phyloP scores from a whole-genome alignment of 768 basidiomycete genomes.

The Suillus paluster region DNA sequence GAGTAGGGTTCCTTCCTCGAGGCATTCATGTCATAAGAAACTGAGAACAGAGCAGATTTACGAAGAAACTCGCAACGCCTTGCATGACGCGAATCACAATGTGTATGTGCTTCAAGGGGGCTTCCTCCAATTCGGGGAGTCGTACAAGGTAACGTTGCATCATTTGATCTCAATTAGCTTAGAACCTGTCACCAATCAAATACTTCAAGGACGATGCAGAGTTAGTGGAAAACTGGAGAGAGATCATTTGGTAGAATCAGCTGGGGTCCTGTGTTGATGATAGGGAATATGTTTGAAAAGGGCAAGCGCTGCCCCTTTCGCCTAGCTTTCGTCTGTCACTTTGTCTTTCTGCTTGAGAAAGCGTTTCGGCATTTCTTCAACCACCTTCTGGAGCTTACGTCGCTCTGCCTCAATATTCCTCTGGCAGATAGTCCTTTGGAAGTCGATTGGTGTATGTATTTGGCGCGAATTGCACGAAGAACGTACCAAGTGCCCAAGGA shows the following conservation, averaged over 20 bases:
- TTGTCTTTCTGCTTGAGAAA: constrained; percentile 47
- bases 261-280: not conserved
- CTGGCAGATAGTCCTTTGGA: constrained; percentile 66
- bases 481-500: constrained; percentile 74
- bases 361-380: constrained; percentile 64
- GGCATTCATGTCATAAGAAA: not conserved
- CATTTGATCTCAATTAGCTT: not conserved
- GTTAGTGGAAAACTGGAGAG: constrained; percentile 80
- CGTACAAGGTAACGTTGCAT: constrained; percentile 56
- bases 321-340: constrained; percentile 14
- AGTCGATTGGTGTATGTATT: constrained; percentile 5
- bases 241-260: constrained; percentile 57
- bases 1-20: constrained; percentile 46
- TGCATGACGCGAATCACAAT: constrained; percentile 53
- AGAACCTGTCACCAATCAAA: not conserved
- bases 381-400: constrained; percentile 54
- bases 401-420: constrained; percentile 58
- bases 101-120: constrained; percentile 73
- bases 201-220: constrained; percentile 58
- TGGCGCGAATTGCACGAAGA: not conserved
- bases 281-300: not conserved
- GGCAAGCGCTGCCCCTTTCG: not conserved
- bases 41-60: constrained; percentile 56
- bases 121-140: constrained; percentile 70
- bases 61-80: constrained; percentile 58